Conservation (phyloP, 257 asterid species). For the Jacaranda copaia region DNA sequence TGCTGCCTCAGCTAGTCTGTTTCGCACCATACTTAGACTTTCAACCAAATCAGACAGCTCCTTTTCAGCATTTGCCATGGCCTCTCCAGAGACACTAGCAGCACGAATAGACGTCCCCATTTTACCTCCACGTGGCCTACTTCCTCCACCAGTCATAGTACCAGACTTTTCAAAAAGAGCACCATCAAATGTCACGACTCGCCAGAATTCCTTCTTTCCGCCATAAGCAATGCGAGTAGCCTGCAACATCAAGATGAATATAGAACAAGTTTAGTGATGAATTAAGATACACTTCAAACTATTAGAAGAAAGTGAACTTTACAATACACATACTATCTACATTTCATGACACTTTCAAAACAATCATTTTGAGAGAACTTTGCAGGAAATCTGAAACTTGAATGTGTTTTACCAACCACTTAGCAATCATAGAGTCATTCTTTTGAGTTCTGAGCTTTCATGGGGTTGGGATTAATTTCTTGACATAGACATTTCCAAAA, state of each 20-base stretch:
- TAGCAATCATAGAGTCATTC: not conserved
- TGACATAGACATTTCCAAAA: not conserved
- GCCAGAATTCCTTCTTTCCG: slow-evolving; percentile 72
- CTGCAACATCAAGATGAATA: slow-evolving; percentile 48
- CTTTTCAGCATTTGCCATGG: slow-evolving; percentile 76
- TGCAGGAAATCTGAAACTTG: not conserved
- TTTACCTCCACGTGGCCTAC: slow-evolving; percentile 93
- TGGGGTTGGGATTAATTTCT: not conserved
- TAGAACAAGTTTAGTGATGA: slow-evolving; percentile 9
- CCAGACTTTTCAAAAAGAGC: slow-evolving; percentile 94
- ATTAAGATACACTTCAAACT: not conserved
- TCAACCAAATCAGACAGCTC: slow-evolving; percentile 74
- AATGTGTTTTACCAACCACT: not conserved
- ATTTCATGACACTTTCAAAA: not conserved
- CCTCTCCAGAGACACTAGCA: slow-evolving; percentile 79
- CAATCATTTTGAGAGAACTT: not conserved
- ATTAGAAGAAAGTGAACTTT: slow-evolving; percentile 9
- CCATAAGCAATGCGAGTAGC: slow-evolving; percentile 93
- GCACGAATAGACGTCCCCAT: slow-evolving; percentile 91
- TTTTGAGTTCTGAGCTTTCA: not conserved
- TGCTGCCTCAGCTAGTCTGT: slow-evolving; percentile 63
- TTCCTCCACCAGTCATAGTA: slow-evolving; percentile 97
- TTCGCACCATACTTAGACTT: slow-evolving; percentile 53
- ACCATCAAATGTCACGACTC: slow-evolving; percentile 94
- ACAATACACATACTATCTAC: not conserved